Conservation (phyloP, 2,329 filamentous ascomycete genomes). For the Tricladium varicosporioides region DNA sequence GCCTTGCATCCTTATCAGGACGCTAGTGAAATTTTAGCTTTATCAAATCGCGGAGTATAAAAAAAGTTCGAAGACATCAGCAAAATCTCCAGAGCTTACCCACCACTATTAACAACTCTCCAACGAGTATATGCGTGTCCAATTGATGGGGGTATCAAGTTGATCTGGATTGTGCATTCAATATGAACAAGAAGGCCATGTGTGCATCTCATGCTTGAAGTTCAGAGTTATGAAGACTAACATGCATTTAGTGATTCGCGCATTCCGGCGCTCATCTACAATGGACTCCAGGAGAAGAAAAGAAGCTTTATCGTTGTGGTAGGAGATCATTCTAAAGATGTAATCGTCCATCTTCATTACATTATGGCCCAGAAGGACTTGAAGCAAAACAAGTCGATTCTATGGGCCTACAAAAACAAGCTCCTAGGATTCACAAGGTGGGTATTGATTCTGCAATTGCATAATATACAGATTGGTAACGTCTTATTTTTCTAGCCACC, state of each 20-base stretch:
- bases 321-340: slow-evolving; percentile 91
- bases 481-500: slow-evolving; percentile 58
- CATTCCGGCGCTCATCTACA: slow-evolving; percentile 86
- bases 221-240: slow-evolving; percentile 10
- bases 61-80: slow-evolving; percentile 16
- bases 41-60: slow-evolving; percentile 10
- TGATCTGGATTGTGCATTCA: background rate
- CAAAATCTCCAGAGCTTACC: background rate
- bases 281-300: slow-evolving; percentile 94
- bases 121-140: background rate
- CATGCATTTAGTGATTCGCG: slow-evolving; percentile 67
- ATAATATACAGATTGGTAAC: slow-evolving; percentile 4
- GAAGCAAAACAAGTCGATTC: slow-evolving; percentile 91
- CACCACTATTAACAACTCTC: background rate
- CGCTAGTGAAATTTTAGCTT: slow-evolving; percentile 9
- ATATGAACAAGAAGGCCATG: slow-evolving; percentile 35
- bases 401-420: slow-evolving; percentile 99
- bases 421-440: slow-evolving; percentile 84
- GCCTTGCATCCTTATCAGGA: slow-evolving; percentile 7
- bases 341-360: slow-evolving; percentile 91
- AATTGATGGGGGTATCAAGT: background rate
- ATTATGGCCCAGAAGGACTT: slow-evolving; percentile 89
- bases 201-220: slow-evolving; percentile 10
- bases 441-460: background rate
- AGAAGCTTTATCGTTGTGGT: slow-evolving; percentile 97